phyloP scores from a whole-genome alignment of 129 eudicot species.

The Helichrysum umbraculigerum region DNA sequence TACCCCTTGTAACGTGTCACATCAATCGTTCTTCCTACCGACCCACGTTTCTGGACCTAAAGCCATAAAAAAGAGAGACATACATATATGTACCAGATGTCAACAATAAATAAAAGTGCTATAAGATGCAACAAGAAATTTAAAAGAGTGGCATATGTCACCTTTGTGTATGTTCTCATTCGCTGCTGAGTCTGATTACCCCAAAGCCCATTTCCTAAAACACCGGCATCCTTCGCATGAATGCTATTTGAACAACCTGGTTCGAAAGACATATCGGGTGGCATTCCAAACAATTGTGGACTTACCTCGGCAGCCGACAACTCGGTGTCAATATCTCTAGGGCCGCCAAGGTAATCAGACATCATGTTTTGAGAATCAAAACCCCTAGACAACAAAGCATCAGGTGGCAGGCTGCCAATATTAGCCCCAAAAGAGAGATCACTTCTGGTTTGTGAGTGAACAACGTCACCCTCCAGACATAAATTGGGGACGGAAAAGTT shows the following conservation, averaged over 20 bases:
- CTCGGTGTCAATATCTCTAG: slow-evolving; percentile 75
- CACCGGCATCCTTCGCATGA: slow-evolving; percentile 58
- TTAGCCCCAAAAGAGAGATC: slow-evolving; percentile 53
- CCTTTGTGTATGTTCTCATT: slow-evolving; percentile 97
- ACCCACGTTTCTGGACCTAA: slow-evolving; percentile 97
- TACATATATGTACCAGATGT: neutral
- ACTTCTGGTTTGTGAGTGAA: slow-evolving; percentile 66
- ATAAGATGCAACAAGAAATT: neutral
- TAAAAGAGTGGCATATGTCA: slow-evolving; percentile 16
- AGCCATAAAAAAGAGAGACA: neutral
- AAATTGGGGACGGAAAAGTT: slow-evolving; percentile 60
- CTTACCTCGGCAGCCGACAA: slow-evolving; percentile 61
- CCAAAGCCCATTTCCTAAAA: slow-evolving; percentile 65
- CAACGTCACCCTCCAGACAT: slow-evolving; percentile 70
- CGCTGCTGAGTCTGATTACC: slow-evolving; percentile 67
- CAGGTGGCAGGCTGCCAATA: slow-evolving; percentile 75
- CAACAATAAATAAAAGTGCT: neutral
- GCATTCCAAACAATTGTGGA: slow-evolving; percentile 74
- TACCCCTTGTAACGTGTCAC: slow-evolving; percentile 89
- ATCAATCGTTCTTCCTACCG: slow-evolving; percentile 92
- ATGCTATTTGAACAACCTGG: slow-evolving; percentile 73
- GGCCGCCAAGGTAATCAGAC: slow-evolving; percentile 50
- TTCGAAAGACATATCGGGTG: slow-evolving; percentile 60
- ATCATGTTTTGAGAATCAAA: slow-evolving; percentile 85
- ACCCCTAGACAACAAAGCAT: slow-evolving; percentile 90